Evolutionary conservation across 2,329 filamentous ascomycete species (phyloP).

Genomic region (Fulvia fulva): DNA sequence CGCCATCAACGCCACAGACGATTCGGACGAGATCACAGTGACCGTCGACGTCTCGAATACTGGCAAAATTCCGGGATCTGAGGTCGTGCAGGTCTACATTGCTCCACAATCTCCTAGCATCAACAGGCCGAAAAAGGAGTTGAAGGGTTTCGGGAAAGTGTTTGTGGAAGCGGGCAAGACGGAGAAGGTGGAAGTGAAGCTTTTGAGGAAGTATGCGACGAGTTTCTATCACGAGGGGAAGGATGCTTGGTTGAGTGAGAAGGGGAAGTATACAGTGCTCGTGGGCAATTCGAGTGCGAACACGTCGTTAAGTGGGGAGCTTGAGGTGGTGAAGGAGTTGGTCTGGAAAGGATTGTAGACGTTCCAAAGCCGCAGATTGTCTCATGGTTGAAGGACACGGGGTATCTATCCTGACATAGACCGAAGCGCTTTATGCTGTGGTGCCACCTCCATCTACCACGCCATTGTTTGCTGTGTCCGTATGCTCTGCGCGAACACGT

Average conservation of each 20-base stretch:
- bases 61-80: slow-evolving; percentile 54
- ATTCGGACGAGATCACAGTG: slow-evolving; percentile 46
- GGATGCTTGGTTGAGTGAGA: slow-evolving; percentile 62
- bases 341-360: slow-evolving; percentile 61
- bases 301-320: slow-evolving; percentile 49
- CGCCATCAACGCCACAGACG: slow-evolving; percentile 48
- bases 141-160: slow-evolving; percentile 66
- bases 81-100: slow-evolving; percentile 67
- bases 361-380: too few relatives aligned
- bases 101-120: slow-evolving; percentile 59
- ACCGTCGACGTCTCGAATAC: slow-evolving; percentile 53
- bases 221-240: slow-evolving; percentile 69
- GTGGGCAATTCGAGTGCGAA: slow-evolving; percentile 57
- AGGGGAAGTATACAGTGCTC: slow-evolving; percentile 61
- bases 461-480: background rate
- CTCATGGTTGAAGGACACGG: background rate
- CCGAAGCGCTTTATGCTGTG: background rate
- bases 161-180: slow-evolving; percentile 55
- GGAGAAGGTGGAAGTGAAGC: slow-evolving; percentile 53
- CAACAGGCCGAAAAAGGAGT: slow-evolving; percentile 65
- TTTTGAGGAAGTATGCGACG: slow-evolving; percentile 61
- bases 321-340: slow-evolving; percentile 57
- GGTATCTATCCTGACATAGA: background rate
- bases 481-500: background rate
- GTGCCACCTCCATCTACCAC: too few relatives aligned